Base-by-base conservation (phyloP, 108 stramenopile species). In the Chaetoceros tenuissimus region DNA sequence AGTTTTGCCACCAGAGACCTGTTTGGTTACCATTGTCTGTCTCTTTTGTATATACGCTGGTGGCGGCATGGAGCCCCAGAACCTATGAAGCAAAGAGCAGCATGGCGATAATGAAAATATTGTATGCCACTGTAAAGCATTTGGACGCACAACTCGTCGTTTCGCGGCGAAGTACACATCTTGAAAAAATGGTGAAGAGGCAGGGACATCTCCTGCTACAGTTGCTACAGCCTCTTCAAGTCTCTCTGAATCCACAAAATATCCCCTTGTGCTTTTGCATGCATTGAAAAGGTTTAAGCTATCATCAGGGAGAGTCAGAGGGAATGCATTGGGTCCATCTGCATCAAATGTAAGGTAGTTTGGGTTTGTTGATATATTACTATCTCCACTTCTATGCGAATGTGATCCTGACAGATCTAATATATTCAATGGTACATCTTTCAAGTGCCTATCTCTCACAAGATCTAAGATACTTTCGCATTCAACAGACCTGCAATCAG, bases 71-170 rank as follows among this genome's bases (percentile, higher is more conserved):
- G 64, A 67, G 22, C 63, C 72, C 60, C 57, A 64, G 18, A 46
- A 40, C 19, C 60, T 28, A 53, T 67, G 45, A 51, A 53, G 53
- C 16, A 67, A 60, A 0, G 75, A 82, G 31, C 84, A 73, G 3
- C 84, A 63, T 17, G 84, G 83, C 18, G 84, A 86, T 31, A 86
- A 16, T 23, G 69, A 73, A 53, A 84, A 90, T 10, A 90, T 44
- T 24, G 62, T 72, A 28, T 81, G 75, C 80, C 77, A 85, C 52
- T 90, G 89, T 1, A 90, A 52, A 16, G 82, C 85, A 72, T 90
- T 90, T 26, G 80, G 79, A 29, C 75, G 70, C 3, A 84, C 59
- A 5, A 75, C 72, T 43, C 78, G 71, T 24, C 72, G 74, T 53
- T 70, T 73, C 49, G 57, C 81, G 16, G 72, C 67, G 53, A 79